phyloP scores from a whole-genome alignment of 2,329 filamentous ascomycete species.

The Nigrograna mackinnonii region DNA sequence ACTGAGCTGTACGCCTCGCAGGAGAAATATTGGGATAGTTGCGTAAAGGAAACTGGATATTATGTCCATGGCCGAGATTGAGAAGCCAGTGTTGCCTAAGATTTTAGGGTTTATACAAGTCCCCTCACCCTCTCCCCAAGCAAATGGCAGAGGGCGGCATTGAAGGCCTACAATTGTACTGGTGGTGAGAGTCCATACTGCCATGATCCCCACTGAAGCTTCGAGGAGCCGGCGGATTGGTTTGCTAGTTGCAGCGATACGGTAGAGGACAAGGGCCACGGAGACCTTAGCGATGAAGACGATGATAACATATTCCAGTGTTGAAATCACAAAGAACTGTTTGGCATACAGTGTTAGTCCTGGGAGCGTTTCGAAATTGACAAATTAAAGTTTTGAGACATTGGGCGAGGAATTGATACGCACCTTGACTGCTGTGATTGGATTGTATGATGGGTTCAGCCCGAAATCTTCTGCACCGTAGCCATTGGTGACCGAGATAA shows the following conservation, averaged over 20 bases:
- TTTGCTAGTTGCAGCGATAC: constrained; percentile 6
- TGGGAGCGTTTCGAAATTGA: background rate
- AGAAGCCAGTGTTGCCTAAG: constrained; percentile 5
- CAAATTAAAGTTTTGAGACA: too few relatives aligned
- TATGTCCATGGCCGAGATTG: constrained; percentile 9
- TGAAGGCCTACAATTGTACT: constrained; percentile 5
- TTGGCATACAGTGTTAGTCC: too few relatives aligned
- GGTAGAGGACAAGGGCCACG: constrained; percentile 7
- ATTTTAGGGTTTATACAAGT: constrained; percentile 8
- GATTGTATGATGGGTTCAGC: constrained; percentile 2
- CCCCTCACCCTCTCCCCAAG: constrained; percentile 9
- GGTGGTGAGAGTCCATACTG: constrained; percentile 3
- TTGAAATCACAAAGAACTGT: constrained; percentile 6
- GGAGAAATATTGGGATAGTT: constrained; percentile 4
- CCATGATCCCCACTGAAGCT: constrained; percentile 3
- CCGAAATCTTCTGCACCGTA: constrained; percentile 5
- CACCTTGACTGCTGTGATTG: constrained; percentile 6
- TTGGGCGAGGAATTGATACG: too few relatives aligned
- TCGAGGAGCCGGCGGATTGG: constrained; percentile 3
- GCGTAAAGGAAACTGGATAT: constrained; percentile 7
- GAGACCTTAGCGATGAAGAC: constrained; percentile 6
- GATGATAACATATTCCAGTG: constrained; percentile 7
- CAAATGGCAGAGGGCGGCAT: constrained; percentile 6
- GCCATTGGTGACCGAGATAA: constrained; percentile 3
- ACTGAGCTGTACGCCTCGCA: constrained; percentile 6